Evolutionary conservation across 306 rosid genomes (phyloP), one percentile per base, ranked within the genome.

Genomic region (Ceratonia siliqua): DNA sequence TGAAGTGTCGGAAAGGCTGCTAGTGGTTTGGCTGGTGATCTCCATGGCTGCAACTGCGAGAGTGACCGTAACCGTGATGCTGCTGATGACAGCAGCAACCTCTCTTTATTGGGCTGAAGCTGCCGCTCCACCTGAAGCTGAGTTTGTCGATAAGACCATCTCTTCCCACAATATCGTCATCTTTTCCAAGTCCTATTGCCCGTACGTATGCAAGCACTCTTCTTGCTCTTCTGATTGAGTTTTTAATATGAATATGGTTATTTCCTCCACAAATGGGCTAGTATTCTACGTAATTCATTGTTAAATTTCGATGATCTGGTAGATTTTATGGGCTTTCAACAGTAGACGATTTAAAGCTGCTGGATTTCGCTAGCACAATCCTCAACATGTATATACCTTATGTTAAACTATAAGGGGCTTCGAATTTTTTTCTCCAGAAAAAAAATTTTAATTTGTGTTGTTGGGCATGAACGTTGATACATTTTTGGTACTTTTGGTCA

Each of bases 101-200:
- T n/a, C n/a, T n/a, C n/a, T n/a, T n/a, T n/a, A n/a, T n/a, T n/a
- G 62, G 65, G 75, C 52, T 38, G 74, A 67, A 32, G 76, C 82
- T 80, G 57, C 89, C 35, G 62, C 90, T 62, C 73, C 96, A 3
- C 11, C 84, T 1, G 66, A 74, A 10, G 78, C 87, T 54, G 85
- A 69, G 32, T 94, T 94, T 81, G 83, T 94, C 74, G 85, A 80
- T 73, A 92, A 90, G 20, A 88, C 97, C 80, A 74, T 94, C 48
- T 38, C 83, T 39, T 88, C 95, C 42, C 87, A 91, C 90, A 81
- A 83, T 33, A 87, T 91, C 81, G 97, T 84, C 82, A 90, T 94
- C 77, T 94, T 94, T 74, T 94, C 98, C 77, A 94, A 94, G 79
- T 87, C 97, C 75, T 94, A 94, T 71, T 94, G 98, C 91, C 97